Conservation (phyloP, 257 asterid species). For the Osmanthus fragrans region DNA sequence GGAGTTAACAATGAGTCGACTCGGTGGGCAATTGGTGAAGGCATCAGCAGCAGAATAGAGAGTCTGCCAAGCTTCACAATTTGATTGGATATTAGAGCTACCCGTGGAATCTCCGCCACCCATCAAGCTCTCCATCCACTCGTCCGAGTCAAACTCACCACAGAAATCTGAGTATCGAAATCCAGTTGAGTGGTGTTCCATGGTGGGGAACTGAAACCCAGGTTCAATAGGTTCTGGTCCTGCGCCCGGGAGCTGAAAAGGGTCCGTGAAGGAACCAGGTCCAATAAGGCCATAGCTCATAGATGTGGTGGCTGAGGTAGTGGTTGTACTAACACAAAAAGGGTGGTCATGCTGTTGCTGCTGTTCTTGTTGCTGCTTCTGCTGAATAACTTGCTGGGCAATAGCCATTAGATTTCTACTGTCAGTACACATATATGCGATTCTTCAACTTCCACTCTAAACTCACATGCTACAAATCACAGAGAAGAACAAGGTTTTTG, state of each 20-base stretch:
- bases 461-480: no score
- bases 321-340: conserved; percentile 48
- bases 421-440: conserved; percentile 96
- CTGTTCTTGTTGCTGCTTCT: conserved; percentile 90
- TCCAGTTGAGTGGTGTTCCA: conserved; percentile 55
- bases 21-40: conserved; percentile 37
- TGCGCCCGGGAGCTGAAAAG: conserved; percentile 54
- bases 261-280: conserved; percentile 57
- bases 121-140: conserved; percentile 96
- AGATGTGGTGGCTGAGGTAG: conserved; percentile 34
- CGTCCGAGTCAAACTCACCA: conserved; percentile 91
- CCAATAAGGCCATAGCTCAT: conserved; percentile 46
- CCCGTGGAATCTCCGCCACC: conserved; percentile 80
- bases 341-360: conserved; percentile 65
- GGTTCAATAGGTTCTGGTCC: conserved; percentile 54
- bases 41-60: conserved; percentile 50
- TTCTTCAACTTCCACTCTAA: conserved; percentile 28
- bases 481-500: no score
- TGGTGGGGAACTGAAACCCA: conserved; percentile 62
- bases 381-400: conserved; percentile 91
- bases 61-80: conserved; percentile 74
- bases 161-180: conserved; percentile 67
- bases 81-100: conserved; percentile 58
- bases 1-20: conserved; percentile 46
- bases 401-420: conserved; percentile 99